Percentiles rank a stretch among this genome's conserved stretches.
Conservation (phyloP, 202 grass and related monocot species). For the Elaeis oleifera region DNA sequence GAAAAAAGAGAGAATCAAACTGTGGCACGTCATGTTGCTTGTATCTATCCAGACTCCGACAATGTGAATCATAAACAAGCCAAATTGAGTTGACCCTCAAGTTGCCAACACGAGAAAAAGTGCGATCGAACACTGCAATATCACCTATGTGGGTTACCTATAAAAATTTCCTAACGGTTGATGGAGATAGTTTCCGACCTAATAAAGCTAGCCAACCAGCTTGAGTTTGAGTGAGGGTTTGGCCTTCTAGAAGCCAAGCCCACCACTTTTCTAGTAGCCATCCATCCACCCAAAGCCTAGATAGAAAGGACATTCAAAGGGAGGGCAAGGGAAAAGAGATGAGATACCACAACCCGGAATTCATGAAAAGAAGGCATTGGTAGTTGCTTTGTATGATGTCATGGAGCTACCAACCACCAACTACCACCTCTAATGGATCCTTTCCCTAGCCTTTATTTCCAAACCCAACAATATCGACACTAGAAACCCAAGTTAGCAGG, state of each 20-base stretch:
- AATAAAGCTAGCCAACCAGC: background rate
- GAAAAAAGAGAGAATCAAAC: too few species aligned
- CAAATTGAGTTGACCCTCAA: too few species aligned
- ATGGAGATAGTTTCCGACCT: background rate
- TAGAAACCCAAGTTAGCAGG: too few species aligned
- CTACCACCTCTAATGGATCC: slow-evolving; percentile 38
- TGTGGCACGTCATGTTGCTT: too few species aligned
- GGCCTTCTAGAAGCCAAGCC: slow-evolving; percentile 47
- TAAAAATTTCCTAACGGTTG: background rate
- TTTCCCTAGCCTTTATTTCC: slow-evolving; percentile 12
- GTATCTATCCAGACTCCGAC: too few species aligned
- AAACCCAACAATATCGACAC: too few species aligned
- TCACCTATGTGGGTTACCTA: background rate
- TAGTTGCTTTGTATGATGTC: slow-evolving; percentile 40
- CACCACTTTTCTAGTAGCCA: slow-evolving; percentile 26
- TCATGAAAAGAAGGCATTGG: slow-evolving; percentile 12
- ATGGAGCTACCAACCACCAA: slow-evolving; percentile 47
- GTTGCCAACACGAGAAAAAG: too few species aligned
- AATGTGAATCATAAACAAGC: too few species aligned
- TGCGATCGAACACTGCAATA: too few species aligned
- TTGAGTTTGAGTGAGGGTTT: slow-evolving; percentile 12
- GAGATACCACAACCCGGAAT: slow-evolving; percentile 15
- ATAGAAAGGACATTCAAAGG: slow-evolving; percentile 27
- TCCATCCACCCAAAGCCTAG: slow-evolving; percentile 14
- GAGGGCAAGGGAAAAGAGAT: slow-evolving; percentile 13